phyloP scores from a whole-genome alignment of 768 basidiomycete genomes.

The Solioccasus polychromus region DNA sequence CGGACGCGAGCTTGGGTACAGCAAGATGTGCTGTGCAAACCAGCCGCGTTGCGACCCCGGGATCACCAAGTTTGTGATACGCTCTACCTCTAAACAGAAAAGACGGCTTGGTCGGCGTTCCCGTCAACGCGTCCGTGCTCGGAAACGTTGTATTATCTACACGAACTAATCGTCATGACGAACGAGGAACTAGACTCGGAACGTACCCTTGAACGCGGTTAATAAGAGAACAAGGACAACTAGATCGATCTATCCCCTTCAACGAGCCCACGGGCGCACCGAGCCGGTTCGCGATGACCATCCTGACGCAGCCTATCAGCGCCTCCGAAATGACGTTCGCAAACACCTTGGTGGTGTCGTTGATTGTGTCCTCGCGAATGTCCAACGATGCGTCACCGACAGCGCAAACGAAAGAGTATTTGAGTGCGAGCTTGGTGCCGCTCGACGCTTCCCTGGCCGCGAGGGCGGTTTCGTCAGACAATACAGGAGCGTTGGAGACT shows the following conservation, averaged over 20 bases:
- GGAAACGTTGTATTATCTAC: slow-evolving; percentile 52
- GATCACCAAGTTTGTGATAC: slow-evolving; percentile 64
- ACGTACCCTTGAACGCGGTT: too few relatives aligned
- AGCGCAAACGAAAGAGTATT: slow-evolving; percentile 61
- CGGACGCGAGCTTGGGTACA: slow-evolving; percentile 43
- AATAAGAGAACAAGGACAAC: slow-evolving; percentile 68
- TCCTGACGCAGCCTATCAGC: slow-evolving; percentile 70
- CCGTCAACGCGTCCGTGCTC: slow-evolving; percentile 43
- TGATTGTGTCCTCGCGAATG: slow-evolving; percentile 33
- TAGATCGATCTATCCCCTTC: slow-evolving; percentile 80
- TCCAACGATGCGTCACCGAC: slow-evolving; percentile 61
- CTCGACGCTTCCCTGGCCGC: slow-evolving; percentile 75
- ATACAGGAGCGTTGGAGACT: slow-evolving; percentile 36
- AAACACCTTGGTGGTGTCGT: slow-evolving; percentile 48
- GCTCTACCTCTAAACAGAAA: slow-evolving; percentile 89
- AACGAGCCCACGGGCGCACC: slow-evolving; percentile 62
- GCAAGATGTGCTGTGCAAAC: slow-evolving; percentile 59
- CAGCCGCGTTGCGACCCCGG: slow-evolving; percentile 74
- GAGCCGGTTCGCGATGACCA: slow-evolving; percentile 57
- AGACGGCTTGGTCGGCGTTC: slow-evolving; percentile 64
- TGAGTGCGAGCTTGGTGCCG: slow-evolving; percentile 55
- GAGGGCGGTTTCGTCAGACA: slow-evolving; percentile 42
- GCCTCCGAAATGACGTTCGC: slow-evolving; percentile 53
- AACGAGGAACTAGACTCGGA: slow-evolving; percentile 46
- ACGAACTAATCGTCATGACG: too few relatives aligned